Percentiles rank a stretch among this genome's conserved stretches.
Conservation (phyloP, 768 basidiomycete species). For the Rhodotorula taiwanensis region DNA sequence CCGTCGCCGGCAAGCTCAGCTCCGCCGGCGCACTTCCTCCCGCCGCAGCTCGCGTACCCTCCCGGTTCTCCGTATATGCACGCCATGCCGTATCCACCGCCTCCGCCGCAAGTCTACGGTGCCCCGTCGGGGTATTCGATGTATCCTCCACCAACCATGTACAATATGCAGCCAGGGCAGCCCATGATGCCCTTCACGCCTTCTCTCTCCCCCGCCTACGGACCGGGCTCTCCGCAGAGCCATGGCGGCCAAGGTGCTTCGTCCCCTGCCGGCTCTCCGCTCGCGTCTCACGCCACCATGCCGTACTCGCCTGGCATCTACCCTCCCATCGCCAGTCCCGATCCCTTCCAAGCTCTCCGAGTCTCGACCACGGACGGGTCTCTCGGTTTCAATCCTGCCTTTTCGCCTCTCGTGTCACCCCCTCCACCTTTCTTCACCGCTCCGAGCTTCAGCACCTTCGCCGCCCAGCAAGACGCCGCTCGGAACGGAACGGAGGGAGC, state of each 20-base stretch:
- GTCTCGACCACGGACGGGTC: not conserved
- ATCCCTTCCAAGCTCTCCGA: slow-evolving; percentile 18
- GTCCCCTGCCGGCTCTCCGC: slow-evolving; percentile 8
- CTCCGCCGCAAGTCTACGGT: not conserved
- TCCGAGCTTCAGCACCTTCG: not conserved
- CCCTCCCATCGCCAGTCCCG: slow-evolving; percentile 2
- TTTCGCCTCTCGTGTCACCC: slow-evolving; percentile 10
- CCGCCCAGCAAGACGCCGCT: not conserved
- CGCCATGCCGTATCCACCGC: not conserved
- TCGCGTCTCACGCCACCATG: slow-evolving; percentile 3
- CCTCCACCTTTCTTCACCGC: slow-evolving; percentile 8
- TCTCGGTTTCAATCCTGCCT: slow-evolving; percentile 24
- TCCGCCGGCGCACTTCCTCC: not conserved
- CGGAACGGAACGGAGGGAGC: not conserved
- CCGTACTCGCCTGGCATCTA: slow-evolving; percentile 16
- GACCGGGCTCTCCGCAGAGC: not conserved
- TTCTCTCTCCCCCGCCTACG: not conserved
- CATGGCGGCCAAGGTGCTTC: not conserved
- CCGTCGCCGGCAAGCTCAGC: slow-evolving; percentile 6
- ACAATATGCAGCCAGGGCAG: not conserved
- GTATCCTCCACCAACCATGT: not conserved
- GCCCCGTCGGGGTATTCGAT: not conserved
- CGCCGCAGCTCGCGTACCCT: not conserved
- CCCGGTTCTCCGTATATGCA: not conserved
- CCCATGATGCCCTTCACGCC: not conserved